Conservation (phyloP, 139 green algal species). For the Volvox africanus region DNA sequence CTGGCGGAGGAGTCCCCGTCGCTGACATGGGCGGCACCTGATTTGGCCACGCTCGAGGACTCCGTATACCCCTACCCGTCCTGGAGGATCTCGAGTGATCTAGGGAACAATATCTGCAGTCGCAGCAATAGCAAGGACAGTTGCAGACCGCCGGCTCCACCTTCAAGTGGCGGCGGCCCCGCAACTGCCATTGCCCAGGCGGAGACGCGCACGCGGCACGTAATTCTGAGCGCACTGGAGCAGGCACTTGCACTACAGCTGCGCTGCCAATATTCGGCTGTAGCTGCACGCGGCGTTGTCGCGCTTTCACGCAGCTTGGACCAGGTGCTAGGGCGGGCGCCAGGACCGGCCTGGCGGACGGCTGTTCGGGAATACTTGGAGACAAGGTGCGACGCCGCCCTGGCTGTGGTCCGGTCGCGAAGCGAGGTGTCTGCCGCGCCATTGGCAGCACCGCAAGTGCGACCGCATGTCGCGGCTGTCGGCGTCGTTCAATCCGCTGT, state of each 20-base stretch:
- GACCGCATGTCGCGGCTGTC: neutral
- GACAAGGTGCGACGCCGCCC: neutral
- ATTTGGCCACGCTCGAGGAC: too few species aligned
- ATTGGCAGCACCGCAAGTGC: neutral
- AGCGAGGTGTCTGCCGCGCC: neutral
- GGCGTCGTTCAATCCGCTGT: neutral
- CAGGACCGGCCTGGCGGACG: neutral
- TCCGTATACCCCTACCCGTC: too few species aligned
- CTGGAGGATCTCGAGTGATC: too few species aligned
- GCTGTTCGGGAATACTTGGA: neutral
- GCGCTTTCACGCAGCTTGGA: neutral
- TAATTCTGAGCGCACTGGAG: conserved; percentile 1
- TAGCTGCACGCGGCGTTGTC: neutral
- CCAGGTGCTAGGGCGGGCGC: neutral
- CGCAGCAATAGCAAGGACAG: neutral
- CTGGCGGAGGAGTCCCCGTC: neutral
- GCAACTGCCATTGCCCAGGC: neutral
- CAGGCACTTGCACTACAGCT: neutral
- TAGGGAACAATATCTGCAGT: too few species aligned
- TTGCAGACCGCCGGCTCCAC: neutral
- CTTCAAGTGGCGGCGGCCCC: neutral
- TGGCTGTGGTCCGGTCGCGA: neutral
- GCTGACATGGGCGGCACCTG: too few species aligned
- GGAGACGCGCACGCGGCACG: neutral
- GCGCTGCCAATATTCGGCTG: neutral